A percentile compares a stretch with the other conserved stretches of the same genome.
Evolutionary conservation across 2,329 filamentous ascomycete species (phyloP).

Genomic region (Pseudofabraea citricarpa): DNA sequence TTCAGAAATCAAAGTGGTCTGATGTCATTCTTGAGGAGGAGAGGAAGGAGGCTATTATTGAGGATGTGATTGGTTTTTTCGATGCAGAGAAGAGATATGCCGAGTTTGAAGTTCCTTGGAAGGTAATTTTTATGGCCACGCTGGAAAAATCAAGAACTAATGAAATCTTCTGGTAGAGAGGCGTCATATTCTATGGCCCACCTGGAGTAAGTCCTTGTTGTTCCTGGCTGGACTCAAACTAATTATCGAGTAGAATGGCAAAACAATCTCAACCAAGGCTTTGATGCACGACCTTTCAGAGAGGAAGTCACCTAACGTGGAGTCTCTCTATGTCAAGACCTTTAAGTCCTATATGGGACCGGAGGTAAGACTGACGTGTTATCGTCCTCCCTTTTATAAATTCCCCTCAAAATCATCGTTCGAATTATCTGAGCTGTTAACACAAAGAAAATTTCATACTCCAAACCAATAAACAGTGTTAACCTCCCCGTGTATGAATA

Average conservation of each 20-base stretch:
- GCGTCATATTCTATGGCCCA: constrained; percentile 63
- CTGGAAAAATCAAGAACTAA: too few relatives aligned
- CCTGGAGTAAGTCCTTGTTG: constrained; percentile 33
- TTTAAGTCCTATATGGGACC: constrained; percentile 46
- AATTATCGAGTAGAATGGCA: constrained; percentile 45
- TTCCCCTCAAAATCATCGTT: too few relatives aligned
- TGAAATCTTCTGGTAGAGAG: constrained; percentile 31
- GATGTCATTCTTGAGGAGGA: constrained; percentile 60
- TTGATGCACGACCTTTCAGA: constrained; percentile 60
- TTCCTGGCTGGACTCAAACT: neutral
- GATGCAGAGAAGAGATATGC: constrained; percentile 52
- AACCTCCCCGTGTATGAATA: neutral
- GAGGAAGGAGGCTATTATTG: constrained; percentile 61
- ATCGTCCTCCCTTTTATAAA: too few relatives aligned
- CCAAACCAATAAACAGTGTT: too few relatives aligned
- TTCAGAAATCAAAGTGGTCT: constrained; percentile 54
- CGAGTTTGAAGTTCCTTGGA: constrained; percentile 63
- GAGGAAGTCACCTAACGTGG: constrained; percentile 43
- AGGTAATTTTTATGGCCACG: too few relatives aligned
- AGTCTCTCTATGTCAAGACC: constrained; percentile 58
- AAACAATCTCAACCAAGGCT: constrained; percentile 67
- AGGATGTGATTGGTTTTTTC: constrained; percentile 63
- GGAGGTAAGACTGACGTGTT: too few relatives aligned
- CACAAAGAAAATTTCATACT: too few relatives aligned
- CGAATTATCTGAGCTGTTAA: too few relatives aligned